Evolutionary conservation across 805 yeast genomes (phyloP).

Genomic region (Candida montana): DNA sequence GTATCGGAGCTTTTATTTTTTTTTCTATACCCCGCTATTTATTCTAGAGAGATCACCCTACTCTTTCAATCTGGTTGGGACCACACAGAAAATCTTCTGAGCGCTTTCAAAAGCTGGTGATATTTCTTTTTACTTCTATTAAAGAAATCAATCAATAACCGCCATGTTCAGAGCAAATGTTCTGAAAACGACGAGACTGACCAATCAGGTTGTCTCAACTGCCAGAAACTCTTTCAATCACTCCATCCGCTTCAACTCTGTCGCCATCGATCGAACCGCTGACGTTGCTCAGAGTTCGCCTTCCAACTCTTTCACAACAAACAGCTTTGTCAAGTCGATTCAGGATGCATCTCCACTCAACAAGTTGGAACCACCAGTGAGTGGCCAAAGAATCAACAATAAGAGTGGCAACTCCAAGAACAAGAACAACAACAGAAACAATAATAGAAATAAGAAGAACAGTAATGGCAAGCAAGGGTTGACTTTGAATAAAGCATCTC

Average conservation of each 20-base stretch:
- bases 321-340: slow-evolving; percentile 22
- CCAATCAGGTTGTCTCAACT: slow-evolving; percentile 35
- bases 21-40: neutral
- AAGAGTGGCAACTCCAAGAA: neutral
- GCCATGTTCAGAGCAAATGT: slow-evolving; percentile 24
- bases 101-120: too few species aligned
- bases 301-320: slow-evolving; percentile 17
- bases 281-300: slow-evolving; percentile 19
- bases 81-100: neutral
- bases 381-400: neutral
- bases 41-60: neutral
- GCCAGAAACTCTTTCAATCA: slow-evolving; percentile 34
- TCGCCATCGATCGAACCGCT: slow-evolving; percentile 28
- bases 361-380: slow-evolving; percentile 3
- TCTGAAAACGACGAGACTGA: slow-evolving; percentile 30
- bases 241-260: slow-evolving; percentile 33
- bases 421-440: neutral
- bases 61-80: neutral
- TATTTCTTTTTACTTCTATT: neutral
- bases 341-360: slow-evolving; percentile 26
- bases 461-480: slow-evolving; percentile 21
- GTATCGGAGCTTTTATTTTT: slow-evolving; percentile 54
- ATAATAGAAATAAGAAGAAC: slow-evolving; percentile 1
- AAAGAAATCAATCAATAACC: neutral
- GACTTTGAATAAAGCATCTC: slow-evolving; percentile 27